Conservation (phyloP, 1,284 basidiomycete species). For the Marasmius oreades region DNA sequence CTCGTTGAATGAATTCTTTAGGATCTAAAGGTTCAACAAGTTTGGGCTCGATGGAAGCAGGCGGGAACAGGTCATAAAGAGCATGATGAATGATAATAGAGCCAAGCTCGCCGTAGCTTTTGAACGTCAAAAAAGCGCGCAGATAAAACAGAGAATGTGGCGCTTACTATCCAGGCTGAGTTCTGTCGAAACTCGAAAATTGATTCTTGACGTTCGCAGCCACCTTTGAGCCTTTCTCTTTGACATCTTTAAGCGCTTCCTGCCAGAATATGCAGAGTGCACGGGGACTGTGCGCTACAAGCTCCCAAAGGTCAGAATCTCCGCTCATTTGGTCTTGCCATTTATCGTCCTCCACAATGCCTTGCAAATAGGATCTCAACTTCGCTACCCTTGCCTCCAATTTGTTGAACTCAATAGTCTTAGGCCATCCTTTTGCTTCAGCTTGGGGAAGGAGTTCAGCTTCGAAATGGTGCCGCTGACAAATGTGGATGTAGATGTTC, state of each 20-base stretch:
- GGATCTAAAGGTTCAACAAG: conserved; percentile 59
- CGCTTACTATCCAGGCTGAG: conserved; percentile 79
- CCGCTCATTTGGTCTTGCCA: conserved; percentile 28
- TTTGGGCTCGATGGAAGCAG: conserved; percentile 45
- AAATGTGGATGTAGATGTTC: conserved; percentile 58
- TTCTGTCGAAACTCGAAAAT: conserved; percentile 71
- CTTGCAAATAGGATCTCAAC: conserved; percentile 43
- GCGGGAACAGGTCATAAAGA: conserved; percentile 71
- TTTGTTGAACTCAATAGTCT: conserved; percentile 56
- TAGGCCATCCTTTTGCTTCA: conserved; percentile 68
- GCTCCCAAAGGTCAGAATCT: conserved; percentile 16
- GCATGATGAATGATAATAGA: conserved; percentile 75
- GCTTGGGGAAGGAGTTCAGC: conserved; percentile 66
- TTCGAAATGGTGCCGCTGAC: conserved; percentile 76
- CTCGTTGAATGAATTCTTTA: conserved; percentile 66
- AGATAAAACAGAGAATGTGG: conserved; percentile 5
- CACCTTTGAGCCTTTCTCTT: conserved; percentile 58
- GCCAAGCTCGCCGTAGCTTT: conserved; percentile 77
- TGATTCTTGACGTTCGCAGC: conserved; percentile 66
- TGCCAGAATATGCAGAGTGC: conserved; percentile 62
- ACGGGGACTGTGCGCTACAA: conserved; percentile 33
- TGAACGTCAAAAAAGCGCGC: not conserved
- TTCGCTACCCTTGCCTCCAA: conserved; percentile 49
- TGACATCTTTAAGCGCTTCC: conserved; percentile 58
- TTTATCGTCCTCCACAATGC: conserved; percentile 44